Percentiles rank a stretch among this genome's conserved stretches.
Evolutionary conservation across 192 early-diverging fungal species (phyloP).

Genomic region (Coemansia aciculifera): DNA sequence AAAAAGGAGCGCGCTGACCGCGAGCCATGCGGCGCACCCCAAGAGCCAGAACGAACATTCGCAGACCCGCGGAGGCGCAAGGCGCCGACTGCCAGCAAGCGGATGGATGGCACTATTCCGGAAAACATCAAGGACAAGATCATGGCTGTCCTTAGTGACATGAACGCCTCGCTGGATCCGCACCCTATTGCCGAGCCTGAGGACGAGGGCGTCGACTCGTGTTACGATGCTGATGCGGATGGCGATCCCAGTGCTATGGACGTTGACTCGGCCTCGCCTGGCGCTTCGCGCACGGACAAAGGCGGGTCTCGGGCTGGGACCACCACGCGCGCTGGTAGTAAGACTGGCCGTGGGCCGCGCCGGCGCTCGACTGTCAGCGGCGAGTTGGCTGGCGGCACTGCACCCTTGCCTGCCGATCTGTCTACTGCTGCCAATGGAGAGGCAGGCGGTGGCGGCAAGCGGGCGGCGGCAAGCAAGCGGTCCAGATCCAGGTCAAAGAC

Average conservation of each 20-base stretch:
- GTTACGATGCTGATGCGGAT: slow-evolving; percentile 14
- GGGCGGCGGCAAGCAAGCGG: slow-evolving; percentile 14
- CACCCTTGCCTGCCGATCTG: not conserved
- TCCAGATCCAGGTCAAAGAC: slow-evolving; percentile 24
- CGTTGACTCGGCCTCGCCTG: not conserved
- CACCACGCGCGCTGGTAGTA: not conserved
- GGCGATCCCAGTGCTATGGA: slow-evolving; percentile 17
- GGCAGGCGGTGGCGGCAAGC: slow-evolving; percentile 10
- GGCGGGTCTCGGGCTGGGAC: not conserved
- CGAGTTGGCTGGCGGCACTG: not conserved
- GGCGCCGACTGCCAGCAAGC: slow-evolving; percentile 49
- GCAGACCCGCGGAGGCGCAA: slow-evolving; percentile 28
- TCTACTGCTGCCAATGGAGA: not conserved
- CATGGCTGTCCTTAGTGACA: slow-evolving; percentile 21
- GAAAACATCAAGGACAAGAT: slow-evolving; percentile 43
- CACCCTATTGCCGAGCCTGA: slow-evolving; percentile 34
- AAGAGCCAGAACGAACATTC: not conserved
- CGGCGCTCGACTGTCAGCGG: slow-evolving; percentile 17
- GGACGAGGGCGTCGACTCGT: slow-evolving; percentile 8
- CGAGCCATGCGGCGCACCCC: slow-evolving; percentile 10
- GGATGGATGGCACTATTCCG: slow-evolving; percentile 45
- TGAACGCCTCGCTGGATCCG: slow-evolving; percentile 48
- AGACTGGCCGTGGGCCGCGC: not conserved
- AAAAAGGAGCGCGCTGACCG: slow-evolving; percentile 55
- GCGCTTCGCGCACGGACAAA: not conserved